phyloP scores from a whole-genome alignment of 139 green algal genomes.

The Chlorokybus atmophyticus region DNA sequence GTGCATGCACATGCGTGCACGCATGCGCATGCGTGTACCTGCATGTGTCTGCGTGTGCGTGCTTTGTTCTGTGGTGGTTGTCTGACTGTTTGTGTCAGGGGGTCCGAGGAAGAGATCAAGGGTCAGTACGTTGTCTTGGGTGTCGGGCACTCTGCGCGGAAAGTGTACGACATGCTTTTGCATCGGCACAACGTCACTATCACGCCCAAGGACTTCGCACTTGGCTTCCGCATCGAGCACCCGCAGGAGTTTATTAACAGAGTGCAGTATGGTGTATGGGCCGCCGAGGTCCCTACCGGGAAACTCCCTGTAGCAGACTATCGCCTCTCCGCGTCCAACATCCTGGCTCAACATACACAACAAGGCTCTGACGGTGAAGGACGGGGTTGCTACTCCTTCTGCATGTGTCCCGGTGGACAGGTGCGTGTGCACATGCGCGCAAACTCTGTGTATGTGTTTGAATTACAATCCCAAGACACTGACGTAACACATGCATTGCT shows the following conservation, averaged over 20 bases:
- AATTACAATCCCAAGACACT: too few relatives aligned
- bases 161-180: slow-evolving; percentile 46
- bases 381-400: slow-evolving; percentile 66
- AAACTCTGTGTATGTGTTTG: too few relatives aligned
- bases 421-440: too few relatives aligned
- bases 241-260: slow-evolving; percentile 57
- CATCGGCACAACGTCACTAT: slow-evolving; percentile 38
- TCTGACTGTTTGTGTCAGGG: too few relatives aligned
- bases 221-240: slow-evolving; percentile 74
- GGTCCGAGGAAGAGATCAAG: slow-evolving; percentile 28
- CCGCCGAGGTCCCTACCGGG: slow-evolving; percentile 19
- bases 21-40: too few relatives aligned
- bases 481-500: too few relatives aligned
- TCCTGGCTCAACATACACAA: too few relatives aligned
- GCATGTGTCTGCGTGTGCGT: too few relatives aligned
- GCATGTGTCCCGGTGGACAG: slow-evolving; percentile 65
- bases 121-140: slow-evolving; percentile 46
- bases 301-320: slow-evolving; percentile 68
- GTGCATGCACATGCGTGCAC: too few relatives aligned
- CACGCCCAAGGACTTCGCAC: slow-evolving; percentile 55
- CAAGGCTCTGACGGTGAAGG: not conserved
- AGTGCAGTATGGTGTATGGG: slow-evolving; percentile 31
- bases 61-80: too few relatives aligned
- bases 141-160: slow-evolving; percentile 27
- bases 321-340: too few relatives aligned